Conservation (phyloP, 805 yeast genomes). For the Wickerhamia fluorescens region DNA sequence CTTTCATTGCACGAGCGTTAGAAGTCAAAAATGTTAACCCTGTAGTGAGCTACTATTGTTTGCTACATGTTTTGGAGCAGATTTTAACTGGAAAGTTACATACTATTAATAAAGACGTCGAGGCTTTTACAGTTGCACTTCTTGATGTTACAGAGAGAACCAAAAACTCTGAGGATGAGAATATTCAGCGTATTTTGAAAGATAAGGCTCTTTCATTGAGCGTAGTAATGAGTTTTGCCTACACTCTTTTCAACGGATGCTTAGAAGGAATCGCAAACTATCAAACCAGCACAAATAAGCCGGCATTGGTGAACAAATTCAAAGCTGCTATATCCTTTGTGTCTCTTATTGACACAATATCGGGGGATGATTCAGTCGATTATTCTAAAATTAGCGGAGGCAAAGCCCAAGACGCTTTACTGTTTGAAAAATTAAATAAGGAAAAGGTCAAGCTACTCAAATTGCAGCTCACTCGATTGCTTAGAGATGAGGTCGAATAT, state of each 20-base stretch:
- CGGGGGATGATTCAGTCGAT: constrained; percentile 22
- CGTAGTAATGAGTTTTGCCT: constrained; percentile 25
- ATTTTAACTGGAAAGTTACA: constrained; percentile 60
- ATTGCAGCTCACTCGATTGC: constrained; percentile 29
- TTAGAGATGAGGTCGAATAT: constrained; percentile 29
- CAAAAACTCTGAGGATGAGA: constrained; percentile 38
- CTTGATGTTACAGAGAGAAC: constrained; percentile 65
- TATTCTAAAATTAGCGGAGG: constrained; percentile 30
- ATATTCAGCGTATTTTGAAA: constrained; percentile 42
- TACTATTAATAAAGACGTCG: constrained; percentile 45
- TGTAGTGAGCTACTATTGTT: constrained; percentile 65
- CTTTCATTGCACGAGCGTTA: constrained; percentile 45
- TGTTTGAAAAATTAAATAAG: constrained; percentile 20
- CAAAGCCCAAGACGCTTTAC: constrained; percentile 15
- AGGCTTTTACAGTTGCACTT: constrained; percentile 51
- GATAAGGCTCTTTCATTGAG: constrained; percentile 39
- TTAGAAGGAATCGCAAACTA: constrained; percentile 18
- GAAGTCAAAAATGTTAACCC: constrained; percentile 59
- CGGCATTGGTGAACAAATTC: constrained; percentile 23
- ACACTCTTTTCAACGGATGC: constrained; percentile 28
- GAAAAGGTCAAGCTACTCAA: constrained; percentile 30
- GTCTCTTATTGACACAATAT: constrained; percentile 20
- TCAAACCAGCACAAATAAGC: constrained; percentile 19
- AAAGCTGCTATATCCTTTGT: constrained; percentile 32
- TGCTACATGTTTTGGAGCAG: constrained; percentile 61